phyloP scores from a whole-genome alignment of 2,329 filamentous ascomycete species.

The Nemania serpens region DNA sequence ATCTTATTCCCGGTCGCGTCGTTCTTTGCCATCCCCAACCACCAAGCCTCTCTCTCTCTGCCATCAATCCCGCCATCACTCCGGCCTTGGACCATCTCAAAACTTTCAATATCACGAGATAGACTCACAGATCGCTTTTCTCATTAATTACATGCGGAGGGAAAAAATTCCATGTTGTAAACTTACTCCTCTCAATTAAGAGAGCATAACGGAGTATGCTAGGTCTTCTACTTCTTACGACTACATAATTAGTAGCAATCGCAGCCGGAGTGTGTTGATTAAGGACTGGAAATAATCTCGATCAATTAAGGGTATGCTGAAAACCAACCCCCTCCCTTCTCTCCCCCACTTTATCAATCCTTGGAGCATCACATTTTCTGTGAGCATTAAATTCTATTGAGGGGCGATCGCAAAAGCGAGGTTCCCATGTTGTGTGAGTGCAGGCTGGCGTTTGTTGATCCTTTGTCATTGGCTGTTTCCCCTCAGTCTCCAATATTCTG shows the following conservation, averaged over 20 bases:
- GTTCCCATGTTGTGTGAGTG: slow-evolving; percentile 31
- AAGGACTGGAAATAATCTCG: slow-evolving; percentile 28
- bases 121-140: slow-evolving; percentile 26
- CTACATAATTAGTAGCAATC: slow-evolving; percentile 30
- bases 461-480: slow-evolving; percentile 29
- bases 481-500: slow-evolving; percentile 21
- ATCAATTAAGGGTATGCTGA: slow-evolving; percentile 39
- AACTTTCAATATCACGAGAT: slow-evolving; percentile 28
- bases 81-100: slow-evolving; percentile 17
- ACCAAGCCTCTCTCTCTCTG: neutral
- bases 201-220: slow-evolving; percentile 36
- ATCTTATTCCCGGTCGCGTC: slow-evolving; percentile 21
- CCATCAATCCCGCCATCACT: slow-evolving; percentile 10
- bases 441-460: slow-evolving; percentile 36
- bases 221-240: slow-evolving; percentile 27
- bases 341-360: slow-evolving; percentile 16
- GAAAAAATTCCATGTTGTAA: slow-evolving; percentile 36
- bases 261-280: slow-evolving; percentile 29
- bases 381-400: slow-evolving; percentile 29
- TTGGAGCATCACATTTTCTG: slow-evolving; percentile 29
- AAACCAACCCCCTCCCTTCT: slow-evolving; percentile 32
- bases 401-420: slow-evolving; percentile 24
- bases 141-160: slow-evolving; percentile 29
- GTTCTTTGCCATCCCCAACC: slow-evolving; percentile 4
- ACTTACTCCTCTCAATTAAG: slow-evolving; percentile 40